phyloP scores from a whole-genome alignment of 2,329 filamentous ascomycete genomes.

The Colletotrichum euphorbiae region DNA sequence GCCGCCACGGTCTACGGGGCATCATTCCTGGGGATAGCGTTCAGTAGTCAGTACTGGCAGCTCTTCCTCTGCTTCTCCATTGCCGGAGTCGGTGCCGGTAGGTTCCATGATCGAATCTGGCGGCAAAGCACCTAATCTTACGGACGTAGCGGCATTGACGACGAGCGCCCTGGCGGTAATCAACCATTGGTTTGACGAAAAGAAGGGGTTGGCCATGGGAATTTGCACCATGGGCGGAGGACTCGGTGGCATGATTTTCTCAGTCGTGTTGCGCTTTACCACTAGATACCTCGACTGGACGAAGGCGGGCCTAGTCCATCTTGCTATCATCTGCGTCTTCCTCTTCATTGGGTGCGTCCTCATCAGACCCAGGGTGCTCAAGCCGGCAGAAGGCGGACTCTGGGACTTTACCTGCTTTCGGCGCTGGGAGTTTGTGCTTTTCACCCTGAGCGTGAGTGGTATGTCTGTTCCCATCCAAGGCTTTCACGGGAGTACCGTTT shows the following conservation, averaged over 20 bases:
- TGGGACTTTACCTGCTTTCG: conserved; percentile 38
- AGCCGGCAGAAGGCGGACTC: conserved; percentile 17
- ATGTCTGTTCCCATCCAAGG: conserved; percentile 7
- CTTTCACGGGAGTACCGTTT: background rate
- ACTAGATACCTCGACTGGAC: conserved; percentile 43
- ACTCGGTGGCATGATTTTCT: conserved; percentile 48
- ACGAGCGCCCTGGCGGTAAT: conserved; percentile 44
- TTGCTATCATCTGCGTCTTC: conserved; percentile 41
- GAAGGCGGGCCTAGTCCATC: conserved; percentile 42
- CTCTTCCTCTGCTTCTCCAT: conserved; percentile 47
- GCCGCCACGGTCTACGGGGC: conserved; percentile 43
- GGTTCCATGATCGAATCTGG: conserved; percentile 1
- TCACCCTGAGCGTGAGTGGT: conserved; percentile 46
- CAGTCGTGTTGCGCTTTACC: conserved; percentile 44
- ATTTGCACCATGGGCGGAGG: conserved; percentile 45
- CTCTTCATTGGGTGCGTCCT: conserved; percentile 42
- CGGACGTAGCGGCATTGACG: conserved; percentile 42
- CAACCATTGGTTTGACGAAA: conserved; percentile 44
- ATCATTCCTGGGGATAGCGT: conserved; percentile 46
- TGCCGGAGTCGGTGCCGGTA: conserved; percentile 45
- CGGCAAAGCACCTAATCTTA: background rate
- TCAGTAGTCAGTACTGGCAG: conserved; percentile 44
- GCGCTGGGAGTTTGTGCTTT: conserved; percentile 44
- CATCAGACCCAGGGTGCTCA: conserved; percentile 38
- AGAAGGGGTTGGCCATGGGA: conserved; percentile 43